These are phyloP conservation scores for Evansstolkia leycettana DNA, from an alignment of 495 filamentous ascomycete genomes.

Conservation along the genomic window DNA sequence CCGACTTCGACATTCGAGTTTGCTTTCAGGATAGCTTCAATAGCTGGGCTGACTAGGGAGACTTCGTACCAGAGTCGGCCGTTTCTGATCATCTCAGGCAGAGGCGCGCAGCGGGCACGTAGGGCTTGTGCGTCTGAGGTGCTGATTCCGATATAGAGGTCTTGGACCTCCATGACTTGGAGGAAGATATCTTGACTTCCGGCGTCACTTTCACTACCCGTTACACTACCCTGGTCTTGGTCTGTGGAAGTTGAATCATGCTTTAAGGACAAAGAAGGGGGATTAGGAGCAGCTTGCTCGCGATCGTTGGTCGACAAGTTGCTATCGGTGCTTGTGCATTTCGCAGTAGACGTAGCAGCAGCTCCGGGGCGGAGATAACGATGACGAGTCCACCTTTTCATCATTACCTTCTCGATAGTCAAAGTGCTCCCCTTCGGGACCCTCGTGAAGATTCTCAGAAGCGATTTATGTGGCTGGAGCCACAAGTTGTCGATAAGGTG, in stretches of 20 bases:
- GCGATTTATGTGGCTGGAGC: conserved; percentile 13
- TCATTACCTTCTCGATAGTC: conserved; percentile 14
- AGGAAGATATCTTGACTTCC: conserved; percentile 18
- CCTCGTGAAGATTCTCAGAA: conserved; percentile 11
- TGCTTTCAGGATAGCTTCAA: conserved; percentile 14
- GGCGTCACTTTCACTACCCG: not conserved
- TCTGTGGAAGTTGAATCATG: not conserved
- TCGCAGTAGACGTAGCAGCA: not conserved
- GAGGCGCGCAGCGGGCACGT: conserved; percentile 11
- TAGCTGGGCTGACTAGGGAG: conserved; percentile 19
- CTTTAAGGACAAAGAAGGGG: no score
- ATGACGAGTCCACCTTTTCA: conserved; percentile 23
- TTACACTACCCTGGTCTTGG: not conserved
- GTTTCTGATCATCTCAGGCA: conserved; percentile 16
- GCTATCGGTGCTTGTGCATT: not conserved
- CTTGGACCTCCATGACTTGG: conserved; percentile 28
- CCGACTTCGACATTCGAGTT: conserved; percentile 22
- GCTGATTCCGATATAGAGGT: conserved; percentile 14
- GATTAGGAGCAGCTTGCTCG: no score
- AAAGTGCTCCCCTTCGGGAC: conserved; percentile 8
- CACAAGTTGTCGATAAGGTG: conserved; percentile 18
- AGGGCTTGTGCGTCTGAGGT: conserved; percentile 4
- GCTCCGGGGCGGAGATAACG: conserved; percentile 6
- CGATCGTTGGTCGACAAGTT: no score
- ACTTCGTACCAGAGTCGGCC: conserved; percentile 35